phyloP scores from a whole-genome alignment of 2,329 filamentous ascomycete species.

The Penicillium capsulatum region DNA sequence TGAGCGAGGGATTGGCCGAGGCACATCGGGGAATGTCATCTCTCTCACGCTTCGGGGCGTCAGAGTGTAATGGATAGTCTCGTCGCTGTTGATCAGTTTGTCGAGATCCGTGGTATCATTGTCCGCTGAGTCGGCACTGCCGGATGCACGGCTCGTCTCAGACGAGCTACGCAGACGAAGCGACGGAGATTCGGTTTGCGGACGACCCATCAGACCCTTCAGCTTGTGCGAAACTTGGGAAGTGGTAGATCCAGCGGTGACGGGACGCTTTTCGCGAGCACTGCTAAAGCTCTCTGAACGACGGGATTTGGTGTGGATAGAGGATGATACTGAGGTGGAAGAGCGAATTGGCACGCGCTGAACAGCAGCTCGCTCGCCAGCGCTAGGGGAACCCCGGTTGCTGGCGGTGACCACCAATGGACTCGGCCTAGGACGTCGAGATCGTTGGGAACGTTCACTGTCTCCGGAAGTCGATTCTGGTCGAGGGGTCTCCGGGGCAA shows the following conservation, averaged over 20 bases:
- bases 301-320: conserved; percentile 27
- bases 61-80: conserved; percentile 77
- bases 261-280: conserved; percentile 35
- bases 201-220: conserved; percentile 40
- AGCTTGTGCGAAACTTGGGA: conserved; percentile 42
- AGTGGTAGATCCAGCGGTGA: conserved; percentile 39
- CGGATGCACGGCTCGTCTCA: conserved; percentile 32
- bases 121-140: conserved; percentile 27
- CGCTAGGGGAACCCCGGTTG: conserved; percentile 22
- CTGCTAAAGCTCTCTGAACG: conserved; percentile 41
- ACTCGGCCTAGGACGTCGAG: conserved; percentile 27
- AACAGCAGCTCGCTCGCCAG: conserved; percentile 39
- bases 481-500: conserved; percentile 13
- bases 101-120: conserved; percentile 68
- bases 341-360: conserved; percentile 38
- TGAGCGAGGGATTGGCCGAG: conserved; percentile 31
- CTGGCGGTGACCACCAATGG: conserved; percentile 22
- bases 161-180: conserved; percentile 34
- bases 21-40: conserved; percentile 51
- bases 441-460: conserved; percentile 25
- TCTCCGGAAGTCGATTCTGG: conserved; percentile 30
- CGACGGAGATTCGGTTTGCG: conserved; percentile 27
- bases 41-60: conserved; percentile 76
- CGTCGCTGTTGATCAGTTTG: conserved; percentile 73
- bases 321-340: conserved; percentile 26